Percentiles rank a stretch among this genome's conserved stretches.
Conservation (phyloP, 257 asterid species). For the Pogostemon cablin region DNA sequence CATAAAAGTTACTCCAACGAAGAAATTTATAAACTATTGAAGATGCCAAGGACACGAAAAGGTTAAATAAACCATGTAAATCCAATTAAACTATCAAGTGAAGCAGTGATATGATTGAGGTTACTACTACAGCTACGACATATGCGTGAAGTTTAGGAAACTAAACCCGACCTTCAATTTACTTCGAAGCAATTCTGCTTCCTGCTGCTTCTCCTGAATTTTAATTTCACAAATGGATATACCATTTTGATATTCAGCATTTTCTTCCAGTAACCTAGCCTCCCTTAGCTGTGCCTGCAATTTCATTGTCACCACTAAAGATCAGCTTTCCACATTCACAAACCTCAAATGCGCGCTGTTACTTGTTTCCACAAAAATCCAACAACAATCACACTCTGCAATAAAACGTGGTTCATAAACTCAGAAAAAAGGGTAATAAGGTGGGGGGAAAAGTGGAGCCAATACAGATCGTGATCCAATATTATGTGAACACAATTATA, state of each 20-base stretch:
- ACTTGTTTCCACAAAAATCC: neutral
- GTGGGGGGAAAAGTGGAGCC: neutral
- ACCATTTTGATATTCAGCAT: slow-evolving; percentile 73
- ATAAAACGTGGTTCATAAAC: neutral
- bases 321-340: slow-evolving; percentile 8
- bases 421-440: neutral
- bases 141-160: slow-evolving; percentile 21
- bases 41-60: slow-evolving; percentile 14
- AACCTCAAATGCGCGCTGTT: slow-evolving; percentile 6
- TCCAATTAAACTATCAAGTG: neutral
- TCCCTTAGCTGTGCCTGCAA: slow-evolving; percentile 75
- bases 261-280: slow-evolving; percentile 75
- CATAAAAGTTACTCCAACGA: slow-evolving; percentile 6
- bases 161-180: slow-evolving; percentile 72
- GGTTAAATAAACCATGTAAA: neutral
- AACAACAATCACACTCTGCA: slow-evolving; percentile 1
- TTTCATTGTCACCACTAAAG: slow-evolving; percentile 15
- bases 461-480: neutral
- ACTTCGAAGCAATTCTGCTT: slow-evolving; percentile 63
- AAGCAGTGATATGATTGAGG: neutral
- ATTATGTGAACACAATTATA: neutral
- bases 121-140: no score
- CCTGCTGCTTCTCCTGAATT: slow-evolving; percentile 72
- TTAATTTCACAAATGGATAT: slow-evolving; percentile 67
- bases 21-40: neutral